These are phyloP conservation scores for Graphiopsis chlorocephala DNA, from an alignment of 2,329 filamentous ascomycete species.

Conservation along the genomic window DNA sequence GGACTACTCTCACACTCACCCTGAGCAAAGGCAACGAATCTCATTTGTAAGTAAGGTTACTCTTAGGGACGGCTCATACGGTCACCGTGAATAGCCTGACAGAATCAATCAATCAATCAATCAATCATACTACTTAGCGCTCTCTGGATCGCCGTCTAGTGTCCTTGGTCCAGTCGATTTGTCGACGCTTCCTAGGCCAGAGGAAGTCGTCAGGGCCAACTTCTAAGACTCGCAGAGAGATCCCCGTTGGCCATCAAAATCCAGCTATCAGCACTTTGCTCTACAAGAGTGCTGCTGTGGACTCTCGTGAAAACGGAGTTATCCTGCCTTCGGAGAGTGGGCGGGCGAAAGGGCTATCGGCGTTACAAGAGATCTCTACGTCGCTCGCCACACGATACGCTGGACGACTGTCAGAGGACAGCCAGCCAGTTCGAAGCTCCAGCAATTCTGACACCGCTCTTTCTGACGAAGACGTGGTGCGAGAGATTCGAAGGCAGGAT, in stretches of 20 bases:
- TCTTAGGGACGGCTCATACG: too few relatives aligned
- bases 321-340: background rate
- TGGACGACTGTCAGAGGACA: background rate
- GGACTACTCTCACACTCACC: background rate
- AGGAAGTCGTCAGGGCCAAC: background rate
- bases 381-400: background rate
- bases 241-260: background rate
- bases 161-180: background rate
- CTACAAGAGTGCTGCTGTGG: background rate
- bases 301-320: background rate
- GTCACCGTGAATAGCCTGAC: slow-evolving; percentile 8
- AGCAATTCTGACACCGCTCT: background rate
- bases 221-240: background rate
- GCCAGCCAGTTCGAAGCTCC: background rate
- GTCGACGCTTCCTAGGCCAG: background rate
- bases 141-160: background rate
- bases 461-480: background rate
- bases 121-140: too few relatives aligned
- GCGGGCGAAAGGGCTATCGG: background rate
- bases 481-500: background rate
- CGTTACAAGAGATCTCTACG: background rate
- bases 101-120: slow-evolving; percentile 4
- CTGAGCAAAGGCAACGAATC: too few relatives aligned
- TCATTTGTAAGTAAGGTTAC: too few relatives aligned
- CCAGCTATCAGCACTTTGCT: background rate